Evolutionary conservation across 179 eudicot genomes (phyloP).

Genomic region (Beta corolliflora): DNA sequence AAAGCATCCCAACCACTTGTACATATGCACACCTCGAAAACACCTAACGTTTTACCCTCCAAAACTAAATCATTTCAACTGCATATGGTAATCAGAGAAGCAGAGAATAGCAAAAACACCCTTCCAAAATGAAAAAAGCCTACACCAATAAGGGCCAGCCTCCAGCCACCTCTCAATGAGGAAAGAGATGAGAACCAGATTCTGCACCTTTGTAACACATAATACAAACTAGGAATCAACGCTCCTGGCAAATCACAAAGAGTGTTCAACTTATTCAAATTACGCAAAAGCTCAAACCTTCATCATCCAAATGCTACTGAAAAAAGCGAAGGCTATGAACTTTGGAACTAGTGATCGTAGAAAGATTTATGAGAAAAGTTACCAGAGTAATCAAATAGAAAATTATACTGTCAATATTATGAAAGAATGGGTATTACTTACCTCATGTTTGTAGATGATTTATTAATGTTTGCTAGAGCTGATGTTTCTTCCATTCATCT

Average conservation of each 20-base stretch:
- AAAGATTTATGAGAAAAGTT: not conserved
- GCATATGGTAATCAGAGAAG: slow-evolving; percentile 4
- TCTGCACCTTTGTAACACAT: not conserved
- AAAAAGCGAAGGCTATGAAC: not conserved
- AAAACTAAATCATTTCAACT: slow-evolving; percentile 7
- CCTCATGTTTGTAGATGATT: too few species aligned
- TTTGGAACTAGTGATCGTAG: not conserved
- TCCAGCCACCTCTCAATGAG: not conserved
- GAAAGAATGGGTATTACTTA: too few species aligned
- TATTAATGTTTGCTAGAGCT: too few species aligned
- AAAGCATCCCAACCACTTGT: not conserved
- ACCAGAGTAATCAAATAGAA: not conserved
- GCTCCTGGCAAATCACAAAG: not conserved
- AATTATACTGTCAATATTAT: not conserved
- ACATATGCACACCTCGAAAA: slow-evolving; percentile 1
- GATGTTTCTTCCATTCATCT: too few species aligned
- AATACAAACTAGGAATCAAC: not conserved
- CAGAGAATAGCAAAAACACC: not conserved
- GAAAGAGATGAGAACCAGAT: not conserved
- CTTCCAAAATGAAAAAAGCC: not conserved
- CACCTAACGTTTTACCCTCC: not conserved
- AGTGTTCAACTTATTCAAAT: not conserved
- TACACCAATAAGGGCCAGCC: not conserved
- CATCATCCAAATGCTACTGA: not conserved
- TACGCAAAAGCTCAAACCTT: not conserved